Percentiles rank a stretch among this genome's conserved stretches.
Conservation (phyloP, 2,329 filamentous ascomycete species). For the Ophiosphaerella korrae region DNA sequence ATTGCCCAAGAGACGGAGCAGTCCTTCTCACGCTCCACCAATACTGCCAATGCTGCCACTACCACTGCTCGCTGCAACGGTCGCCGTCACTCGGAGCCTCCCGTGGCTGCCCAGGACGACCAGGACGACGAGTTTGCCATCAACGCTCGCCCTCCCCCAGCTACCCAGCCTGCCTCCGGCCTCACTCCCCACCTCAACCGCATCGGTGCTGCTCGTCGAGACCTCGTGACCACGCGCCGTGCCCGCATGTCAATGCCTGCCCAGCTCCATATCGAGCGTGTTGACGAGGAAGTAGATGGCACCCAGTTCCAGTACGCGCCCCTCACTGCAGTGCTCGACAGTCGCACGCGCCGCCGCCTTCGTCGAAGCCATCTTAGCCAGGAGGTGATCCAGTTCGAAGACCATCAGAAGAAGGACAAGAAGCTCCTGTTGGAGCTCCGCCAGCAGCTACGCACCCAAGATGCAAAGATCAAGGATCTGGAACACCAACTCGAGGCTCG, state of each 20-base stretch:
- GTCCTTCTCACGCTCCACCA: conserved; percentile 33
- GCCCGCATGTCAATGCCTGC: conserved; percentile 46
- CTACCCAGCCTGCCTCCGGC: conserved; percentile 35
- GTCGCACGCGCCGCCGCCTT: conserved; percentile 45
- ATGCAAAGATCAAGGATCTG: conserved; percentile 45
- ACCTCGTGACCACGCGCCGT: conserved; percentile 33
- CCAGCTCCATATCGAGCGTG: conserved; percentile 31
- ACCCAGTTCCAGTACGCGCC: conserved; percentile 43
- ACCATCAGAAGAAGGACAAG: conserved; percentile 44
- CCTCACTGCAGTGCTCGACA: conserved; percentile 38
- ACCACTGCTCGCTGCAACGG: conserved; percentile 24
- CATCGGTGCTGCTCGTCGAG: conserved; percentile 29
- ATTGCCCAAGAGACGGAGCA: conserved; percentile 41
- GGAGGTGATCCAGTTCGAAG: conserved; percentile 47
- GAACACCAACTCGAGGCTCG: conserved; percentile 44
- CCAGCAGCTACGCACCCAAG: conserved; percentile 44
- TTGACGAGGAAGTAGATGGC: conserved; percentile 28
- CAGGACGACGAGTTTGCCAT: conserved; percentile 21
- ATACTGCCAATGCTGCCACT: background rate
- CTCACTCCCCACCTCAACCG: conserved; percentile 42
- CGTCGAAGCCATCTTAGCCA: conserved; percentile 50
- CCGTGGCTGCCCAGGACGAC: conserved; percentile 24
- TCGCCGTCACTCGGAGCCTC: conserved; percentile 45
- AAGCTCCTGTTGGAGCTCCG: conserved; percentile 46
- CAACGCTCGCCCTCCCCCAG: conserved; percentile 13